Base-by-base conservation (phyloP, 2,329 filamentous ascomycete species). In the Colletotrichum chlorophyti region DNA sequence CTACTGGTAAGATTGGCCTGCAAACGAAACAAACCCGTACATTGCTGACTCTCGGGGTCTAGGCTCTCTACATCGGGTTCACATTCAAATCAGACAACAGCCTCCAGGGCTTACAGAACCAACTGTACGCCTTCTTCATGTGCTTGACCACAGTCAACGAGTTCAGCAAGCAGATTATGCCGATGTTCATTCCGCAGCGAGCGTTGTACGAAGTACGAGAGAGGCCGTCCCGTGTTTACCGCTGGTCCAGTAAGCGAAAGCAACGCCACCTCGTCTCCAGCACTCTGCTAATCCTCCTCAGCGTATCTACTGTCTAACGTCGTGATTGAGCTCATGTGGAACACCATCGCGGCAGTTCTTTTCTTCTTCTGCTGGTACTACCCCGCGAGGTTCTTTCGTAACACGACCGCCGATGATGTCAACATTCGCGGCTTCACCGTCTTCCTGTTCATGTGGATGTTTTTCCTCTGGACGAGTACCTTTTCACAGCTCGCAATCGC, bases 311-410 rank as follows among this genome's bases (percentile, higher is more conserved):
- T 61, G 12, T 61, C 57, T 0, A 61, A 63, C 3, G 84, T 91
- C 49, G 68, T 87, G 8, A 87, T 90, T 51, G 89, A 93, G 69
- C 73, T 92, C 0, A 87, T 89, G 0, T 92, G 87, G 82, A 87
- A 90, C 65, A 81, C 85, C 0, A 70, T 90, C 17, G 82, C 85
- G 72, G 82, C 83, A 1, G 75, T 87, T n/a, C 67, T 90, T 35
- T 83, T 89, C 65, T 91, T 80, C 74, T 77, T 87, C 61, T 83
- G 80, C 66, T 89, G 86, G 79, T 91, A 91, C 74, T 91, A 89
- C 66, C 87, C 88, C 0, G 84, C 90, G 47, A 85, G 86, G 0
- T 77, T 89, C 21, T 83, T 86, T 68, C 74, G 74, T 49, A 88
- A 89, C 64, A 84, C 86, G 1, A 57, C 57, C 12, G 21, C 50